Evolutionary conservation across 139 green algal genomes (phyloP), one percentile per base, ranked within the genome.

Genomic region (Micractinium sp.): DNA sequence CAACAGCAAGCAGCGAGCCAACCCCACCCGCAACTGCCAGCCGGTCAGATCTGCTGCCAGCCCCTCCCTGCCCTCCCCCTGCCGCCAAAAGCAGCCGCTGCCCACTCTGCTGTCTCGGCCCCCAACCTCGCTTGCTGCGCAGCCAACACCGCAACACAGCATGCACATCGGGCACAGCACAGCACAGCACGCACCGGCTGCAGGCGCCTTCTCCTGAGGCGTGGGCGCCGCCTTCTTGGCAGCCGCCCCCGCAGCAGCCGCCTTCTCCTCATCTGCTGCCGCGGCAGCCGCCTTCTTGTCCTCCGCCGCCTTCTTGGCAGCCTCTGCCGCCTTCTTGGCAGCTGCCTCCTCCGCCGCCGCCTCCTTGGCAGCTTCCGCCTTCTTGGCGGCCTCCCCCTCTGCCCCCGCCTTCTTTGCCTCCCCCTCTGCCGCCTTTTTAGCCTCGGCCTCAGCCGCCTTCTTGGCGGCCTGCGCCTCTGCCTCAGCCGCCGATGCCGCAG

Each of bases 251-350:
- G 74, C 35, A n/a, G n/a, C 31, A 87, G n/a, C 25, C n/a, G 83
- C 88, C 31, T 85, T 53, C 33, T 88, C 29, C 22, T 81, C 81
- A 39, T 79, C 67, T n/a, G 80, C 81, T 23, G 71, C 16, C 5
- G 61, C 47, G 23, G 80, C 39, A 20, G 81, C 41, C 7, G 41
- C 78, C 38, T 88, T 82, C 20, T 88, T 81, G 22, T 74, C 79
- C 19, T 47, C 79, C 5, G 41, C 79, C 7, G 23, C 79, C 47
- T 85, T 67, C 12, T 82, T 38, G 20, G 35, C 36, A 60, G 76
- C 76, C 53, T 36, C 76, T 29, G 20, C 15, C 27, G n/a, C 15
- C 73, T 85, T 19, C 23, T 85, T 69, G 25, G 79, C 79, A 67
- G 79, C 23, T 16, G 25, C 47, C 79, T 66, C 14, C 5, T 38